Percentiles rank a stretch among this genome's conserved stretches.
Conservation (phyloP, 176 grass and related monocot species). For the Rhynchospora pubera region DNA sequence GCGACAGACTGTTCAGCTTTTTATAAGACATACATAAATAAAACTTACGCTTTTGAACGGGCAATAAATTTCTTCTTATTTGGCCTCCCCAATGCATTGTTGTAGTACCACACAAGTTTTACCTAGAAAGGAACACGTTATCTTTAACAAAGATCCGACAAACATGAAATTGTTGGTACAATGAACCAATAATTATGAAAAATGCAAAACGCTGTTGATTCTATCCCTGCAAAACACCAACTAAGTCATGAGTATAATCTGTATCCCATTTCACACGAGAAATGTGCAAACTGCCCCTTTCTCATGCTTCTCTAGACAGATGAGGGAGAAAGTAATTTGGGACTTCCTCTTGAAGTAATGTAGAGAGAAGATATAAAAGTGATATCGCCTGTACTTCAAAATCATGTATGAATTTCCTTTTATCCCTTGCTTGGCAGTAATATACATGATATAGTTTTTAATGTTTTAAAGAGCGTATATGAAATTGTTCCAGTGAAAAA, state of each 20-base stretch:
- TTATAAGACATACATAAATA: background rate
- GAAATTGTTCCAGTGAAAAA: background rate
- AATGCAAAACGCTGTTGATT: background rate
- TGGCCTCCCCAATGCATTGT: conserved; percentile 90
- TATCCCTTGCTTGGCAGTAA: background rate
- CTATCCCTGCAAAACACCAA: background rate
- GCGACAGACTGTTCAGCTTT: background rate
- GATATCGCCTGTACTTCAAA: background rate
- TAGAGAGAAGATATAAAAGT: background rate
- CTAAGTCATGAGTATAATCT: background rate
- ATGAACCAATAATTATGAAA: background rate
- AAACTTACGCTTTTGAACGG: conserved; percentile 73
- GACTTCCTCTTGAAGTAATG: background rate
- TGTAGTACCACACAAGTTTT: conserved; percentile 99
- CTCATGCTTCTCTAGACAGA: background rate
- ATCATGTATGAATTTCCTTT: background rate
- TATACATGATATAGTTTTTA: background rate
- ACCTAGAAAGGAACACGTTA: conserved; percentile 38
- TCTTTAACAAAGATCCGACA: too few species aligned
- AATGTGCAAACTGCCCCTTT: background rate
- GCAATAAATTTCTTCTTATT: conserved; percentile 99
- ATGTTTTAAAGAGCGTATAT: background rate
- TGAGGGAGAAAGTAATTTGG: background rate
- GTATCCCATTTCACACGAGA: background rate
- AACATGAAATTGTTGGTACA: background rate